Evolutionary conservation across 495 filamentous ascomycete genomes (phyloP).

Genomic region (Talaromyces borbonicus): DNA sequence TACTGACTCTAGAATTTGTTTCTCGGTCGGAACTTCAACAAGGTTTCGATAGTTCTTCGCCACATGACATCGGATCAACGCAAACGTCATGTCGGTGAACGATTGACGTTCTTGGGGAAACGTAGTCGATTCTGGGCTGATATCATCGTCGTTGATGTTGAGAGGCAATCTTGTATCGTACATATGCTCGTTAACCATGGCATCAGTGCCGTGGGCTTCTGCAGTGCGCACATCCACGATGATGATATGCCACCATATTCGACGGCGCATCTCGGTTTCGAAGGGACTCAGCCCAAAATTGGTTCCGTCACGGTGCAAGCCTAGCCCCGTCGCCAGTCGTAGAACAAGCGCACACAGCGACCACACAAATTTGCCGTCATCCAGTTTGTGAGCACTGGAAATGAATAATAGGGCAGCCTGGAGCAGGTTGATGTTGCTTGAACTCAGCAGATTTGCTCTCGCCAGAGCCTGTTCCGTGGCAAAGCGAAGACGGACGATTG

Average conservation of each 20-base stretch:
- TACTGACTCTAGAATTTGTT: not conserved
- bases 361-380: conserved; percentile 59
- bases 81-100: conserved; percentile 74
- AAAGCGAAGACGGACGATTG: conserved; percentile 64
- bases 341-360: conserved; percentile 60
- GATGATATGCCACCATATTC: conserved; percentile 77
- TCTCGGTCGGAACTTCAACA: conserved; percentile 21
- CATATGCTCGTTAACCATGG: conserved; percentile 54
- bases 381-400: conserved; percentile 51
- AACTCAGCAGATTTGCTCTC: conserved; percentile 63
- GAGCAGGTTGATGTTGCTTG: conserved; percentile 61
- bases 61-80: conserved; percentile 59
- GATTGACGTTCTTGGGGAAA: conserved; percentile 48
- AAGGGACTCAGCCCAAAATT: conserved; percentile 65
- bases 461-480: conserved; percentile 71
- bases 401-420: conserved; percentile 74
- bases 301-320: conserved; percentile 70
- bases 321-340: conserved; percentile 71
- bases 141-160: conserved; percentile 74
- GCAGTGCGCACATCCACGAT: conserved; percentile 66
- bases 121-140: conserved; percentile 53
- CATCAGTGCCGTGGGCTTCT: conserved; percentile 78
- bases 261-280: conserved; percentile 74
- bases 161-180: conserved; percentile 68
- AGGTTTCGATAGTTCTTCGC: conserved; percentile 32